phyloP scores from a whole-genome alignment of 202 grass and related monocot species.

The Zizania palustris region DNA sequence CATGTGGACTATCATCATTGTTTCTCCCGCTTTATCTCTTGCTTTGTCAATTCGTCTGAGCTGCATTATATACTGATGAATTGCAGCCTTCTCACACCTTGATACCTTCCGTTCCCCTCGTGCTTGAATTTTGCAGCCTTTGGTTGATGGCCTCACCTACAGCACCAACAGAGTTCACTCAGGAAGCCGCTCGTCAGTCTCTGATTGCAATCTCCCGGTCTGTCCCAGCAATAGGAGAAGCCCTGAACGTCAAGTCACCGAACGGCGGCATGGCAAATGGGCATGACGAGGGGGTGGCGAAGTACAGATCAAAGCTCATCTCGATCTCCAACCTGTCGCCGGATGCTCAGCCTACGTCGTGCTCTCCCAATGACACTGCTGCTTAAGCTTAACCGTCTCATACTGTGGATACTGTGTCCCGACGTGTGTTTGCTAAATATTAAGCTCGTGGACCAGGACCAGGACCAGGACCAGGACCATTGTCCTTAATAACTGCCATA shows the following conservation, averaged over 20 bases:
- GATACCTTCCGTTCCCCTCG: not conserved
- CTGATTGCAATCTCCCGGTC: constrained; percentile 82
- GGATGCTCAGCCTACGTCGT: constrained; percentile 40
- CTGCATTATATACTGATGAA: not conserved
- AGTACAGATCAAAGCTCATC: constrained; percentile 74
- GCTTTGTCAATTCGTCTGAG: not conserved
- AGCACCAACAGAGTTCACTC: constrained; percentile 28
- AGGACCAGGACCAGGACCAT: not conserved
- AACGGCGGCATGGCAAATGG: constrained; percentile 24
- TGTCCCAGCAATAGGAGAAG: constrained; percentile 41
- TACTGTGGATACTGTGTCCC: constrained; percentile 21
- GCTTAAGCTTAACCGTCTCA: constrained; percentile 8
- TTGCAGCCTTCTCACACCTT: not conserved
- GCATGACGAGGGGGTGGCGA: constrained; percentile 36
- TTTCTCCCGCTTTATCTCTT: not conserved
- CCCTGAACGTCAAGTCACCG: constrained; percentile 27
- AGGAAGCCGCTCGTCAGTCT: constrained; percentile 58
- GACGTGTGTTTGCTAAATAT: constrained; percentile 11
- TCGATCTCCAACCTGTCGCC: constrained; percentile 72
- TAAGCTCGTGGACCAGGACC: constrained; percentile 11
- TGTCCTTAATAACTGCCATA: constrained; percentile 30
- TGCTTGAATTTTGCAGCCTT: constrained; percentile 38
- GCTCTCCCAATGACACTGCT: constrained; percentile 36
- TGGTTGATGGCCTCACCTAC: constrained; percentile 62
- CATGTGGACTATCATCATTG: not conserved